phyloP scores from a whole-genome alignment of 1,139 yeast species.

The Sugiyamaella neomexicana region DNA sequence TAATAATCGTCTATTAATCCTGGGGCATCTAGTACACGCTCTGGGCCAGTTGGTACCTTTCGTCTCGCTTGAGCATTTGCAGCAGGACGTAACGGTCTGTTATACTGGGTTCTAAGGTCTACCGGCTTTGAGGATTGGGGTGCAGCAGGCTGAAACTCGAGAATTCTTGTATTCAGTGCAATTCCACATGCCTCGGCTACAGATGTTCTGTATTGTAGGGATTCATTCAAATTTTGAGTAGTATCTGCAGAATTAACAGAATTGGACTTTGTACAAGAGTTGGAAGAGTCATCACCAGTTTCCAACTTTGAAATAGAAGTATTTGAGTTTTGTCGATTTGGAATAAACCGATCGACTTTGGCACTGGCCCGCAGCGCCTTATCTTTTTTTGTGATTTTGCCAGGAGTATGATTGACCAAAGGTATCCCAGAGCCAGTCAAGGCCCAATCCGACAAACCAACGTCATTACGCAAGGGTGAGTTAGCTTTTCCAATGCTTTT shows the following conservation, averaged over 20 bases:
- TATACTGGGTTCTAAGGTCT: constrained; percentile 48
- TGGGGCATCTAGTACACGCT: constrained; percentile 93
- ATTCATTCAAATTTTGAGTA: constrained; percentile 10
- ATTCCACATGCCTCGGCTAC: constrained; percentile 96
- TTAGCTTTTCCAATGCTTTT: constrained; percentile 26
- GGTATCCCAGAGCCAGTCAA: constrained; percentile 32
- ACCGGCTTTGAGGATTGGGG: constrained; percentile 68
- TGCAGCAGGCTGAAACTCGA: constrained; percentile 84
- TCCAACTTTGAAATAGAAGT: constrained; percentile 45
- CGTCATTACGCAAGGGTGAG: constrained; percentile 52
- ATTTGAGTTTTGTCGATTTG: constrained; percentile 49
- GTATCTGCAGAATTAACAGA: constrained; percentile 8
- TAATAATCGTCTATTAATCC: constrained; percentile 93
- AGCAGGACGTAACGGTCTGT: constrained; percentile 48
- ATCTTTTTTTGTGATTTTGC: constrained; percentile 31
- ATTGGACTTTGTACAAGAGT: constrained; percentile 10
- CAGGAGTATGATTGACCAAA: constrained; percentile 27
- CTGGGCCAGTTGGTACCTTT: constrained; percentile 85
- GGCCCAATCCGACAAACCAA: constrained; percentile 41
- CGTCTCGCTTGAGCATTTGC: constrained; percentile 58
- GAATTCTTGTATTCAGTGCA: constrained; percentile 76
- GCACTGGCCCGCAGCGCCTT: constrained; percentile 32
- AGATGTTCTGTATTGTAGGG: constrained; percentile 60
- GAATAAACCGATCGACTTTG: constrained; percentile 50
- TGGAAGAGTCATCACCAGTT: constrained; percentile 16